Conservation (phyloP, 2,329 filamentous ascomycete genomes). For the Fusarium graminum region DNA sequence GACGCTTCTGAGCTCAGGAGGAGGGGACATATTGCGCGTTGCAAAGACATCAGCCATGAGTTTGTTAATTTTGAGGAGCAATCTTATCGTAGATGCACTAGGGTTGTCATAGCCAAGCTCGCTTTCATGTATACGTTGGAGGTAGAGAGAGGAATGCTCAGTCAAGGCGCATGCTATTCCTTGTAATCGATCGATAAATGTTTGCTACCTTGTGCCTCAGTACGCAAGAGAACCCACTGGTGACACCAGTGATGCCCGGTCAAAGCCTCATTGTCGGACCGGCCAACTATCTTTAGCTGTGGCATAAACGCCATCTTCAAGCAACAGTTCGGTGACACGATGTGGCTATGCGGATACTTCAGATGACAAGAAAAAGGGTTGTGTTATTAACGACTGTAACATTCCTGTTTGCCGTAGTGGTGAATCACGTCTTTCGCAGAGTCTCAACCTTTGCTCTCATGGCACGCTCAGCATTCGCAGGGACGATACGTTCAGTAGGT, state of each 20-base stretch:
- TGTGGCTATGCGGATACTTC: constrained; percentile 25
- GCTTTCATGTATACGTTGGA: constrained; percentile 10
- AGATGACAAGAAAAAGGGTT: constrained; percentile 28
- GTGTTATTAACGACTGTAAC: constrained; percentile 28
- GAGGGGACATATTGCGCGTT: constrained; percentile 14
- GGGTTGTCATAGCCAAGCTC: constrained; percentile 26
- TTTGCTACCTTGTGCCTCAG: constrained; percentile 43
- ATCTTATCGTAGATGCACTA: constrained; percentile 11
- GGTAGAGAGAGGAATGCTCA: constrained; percentile 17
- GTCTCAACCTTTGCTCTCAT: constrained; percentile 55
- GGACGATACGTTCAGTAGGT: constrained; percentile 67
- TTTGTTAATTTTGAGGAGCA: constrained; percentile 29
- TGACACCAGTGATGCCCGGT: constrained; percentile 36
- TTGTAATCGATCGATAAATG: constrained; percentile 25
- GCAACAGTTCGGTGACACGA: constrained; percentile 35
- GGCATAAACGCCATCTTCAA: constrained; percentile 22
- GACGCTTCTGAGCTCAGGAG: constrained; percentile 13
- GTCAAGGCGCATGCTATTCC: constrained; percentile 20
- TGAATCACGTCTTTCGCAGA: constrained; percentile 37
- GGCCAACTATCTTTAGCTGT: constrained; percentile 34
- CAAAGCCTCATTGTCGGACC: constrained; percentile 40
- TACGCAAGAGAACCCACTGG: constrained; percentile 32
- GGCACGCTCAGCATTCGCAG: constrained; percentile 62
- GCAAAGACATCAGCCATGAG: constrained; percentile 29
- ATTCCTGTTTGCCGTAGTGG: constrained; percentile 2